Evolutionary conservation across 31 red algal genomes (phyloP).

Genomic region (Porphyra umbilicalis): DNA sequence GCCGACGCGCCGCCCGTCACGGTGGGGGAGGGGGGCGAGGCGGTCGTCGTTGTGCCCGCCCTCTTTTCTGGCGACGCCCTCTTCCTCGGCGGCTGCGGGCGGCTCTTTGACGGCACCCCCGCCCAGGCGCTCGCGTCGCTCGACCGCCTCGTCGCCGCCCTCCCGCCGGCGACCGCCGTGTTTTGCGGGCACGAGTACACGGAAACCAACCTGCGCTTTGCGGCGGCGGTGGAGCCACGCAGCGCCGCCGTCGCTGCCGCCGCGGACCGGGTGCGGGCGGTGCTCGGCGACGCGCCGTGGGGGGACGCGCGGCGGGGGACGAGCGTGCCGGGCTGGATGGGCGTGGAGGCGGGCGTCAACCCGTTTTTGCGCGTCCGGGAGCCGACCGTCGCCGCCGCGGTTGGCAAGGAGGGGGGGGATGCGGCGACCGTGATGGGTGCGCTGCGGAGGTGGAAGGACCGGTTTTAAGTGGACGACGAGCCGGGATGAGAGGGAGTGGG

Average conservation of each 20-base stretch:
- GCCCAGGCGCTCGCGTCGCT: conserved; percentile 66
- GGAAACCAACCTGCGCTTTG: conserved; percentile 81
- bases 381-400: conserved; percentile 14
- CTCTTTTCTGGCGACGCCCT: conserved; percentile 96
- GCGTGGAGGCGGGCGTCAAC: conserved; percentile 73
- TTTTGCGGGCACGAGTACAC: conserved; percentile 99
- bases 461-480: conserved; percentile 38
- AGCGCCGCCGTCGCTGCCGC: conserved; percentile 50
- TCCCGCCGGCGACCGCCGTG: conserved; percentile 65
- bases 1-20: conserved; percentile 1
- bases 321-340: conserved; percentile 74
- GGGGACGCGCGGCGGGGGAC: not conserved
- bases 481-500: no score
- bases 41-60: not conserved
- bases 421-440: conserved; percentile 43
- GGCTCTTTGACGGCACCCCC: conserved; percentile 91
- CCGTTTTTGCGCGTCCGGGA: conserved; percentile 75
- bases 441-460: conserved; percentile 73
- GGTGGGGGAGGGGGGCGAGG: not conserved
- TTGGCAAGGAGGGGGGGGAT: conserved; percentile 20
- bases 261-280: conserved; percentile 49
- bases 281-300: conserved; percentile 21
- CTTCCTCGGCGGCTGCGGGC: conserved; percentile 90
- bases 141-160: conserved; percentile 30
- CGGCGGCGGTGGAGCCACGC: conserved; percentile 55